Percentiles rank a stretch among this genome's conserved stretches.
Evolutionary conservation across 495 filamentous ascomycete genomes (phyloP).

Genomic region (Podospora didyma): DNA sequence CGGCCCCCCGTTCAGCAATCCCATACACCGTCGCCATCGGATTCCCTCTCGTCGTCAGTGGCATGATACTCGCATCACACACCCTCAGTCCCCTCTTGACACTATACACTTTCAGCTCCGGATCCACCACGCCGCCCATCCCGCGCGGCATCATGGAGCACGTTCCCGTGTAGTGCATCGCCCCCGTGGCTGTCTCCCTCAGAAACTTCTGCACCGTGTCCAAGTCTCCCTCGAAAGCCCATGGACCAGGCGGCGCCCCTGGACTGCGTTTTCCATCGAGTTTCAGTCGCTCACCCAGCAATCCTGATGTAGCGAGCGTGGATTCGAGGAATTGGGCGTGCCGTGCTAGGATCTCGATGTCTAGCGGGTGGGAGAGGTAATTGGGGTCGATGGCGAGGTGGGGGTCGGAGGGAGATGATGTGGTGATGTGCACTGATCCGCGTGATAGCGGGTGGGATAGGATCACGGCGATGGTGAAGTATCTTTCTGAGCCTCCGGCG

Average conservation of each 20-base stretch:
- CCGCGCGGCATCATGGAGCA: slow-evolving; percentile 25
- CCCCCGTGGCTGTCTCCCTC: slow-evolving; percentile 16
- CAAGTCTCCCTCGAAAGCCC: slow-evolving; percentile 4
- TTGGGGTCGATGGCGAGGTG: slow-evolving; percentile 43
- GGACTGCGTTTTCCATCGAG: not conserved
- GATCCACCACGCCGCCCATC: not conserved
- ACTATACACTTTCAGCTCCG: not conserved
- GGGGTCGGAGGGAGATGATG: slow-evolving; percentile 16
- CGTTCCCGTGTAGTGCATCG: slow-evolving; percentile 21
- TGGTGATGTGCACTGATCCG: slow-evolving; percentile 49
- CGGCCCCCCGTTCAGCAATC: not conserved
- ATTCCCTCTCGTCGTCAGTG: not conserved
- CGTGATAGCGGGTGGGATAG: slow-evolving; percentile 46
- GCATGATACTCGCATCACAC: slow-evolving; percentile 4
- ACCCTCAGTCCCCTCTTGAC: not conserved
- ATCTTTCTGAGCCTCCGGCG: not conserved
- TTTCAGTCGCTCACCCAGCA: slow-evolving; percentile 2
- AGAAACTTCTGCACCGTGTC: slow-evolving; percentile 21
- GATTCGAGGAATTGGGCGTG: slow-evolving; percentile 28
- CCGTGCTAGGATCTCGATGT: slow-evolving; percentile 38
- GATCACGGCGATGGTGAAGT: slow-evolving; percentile 15
- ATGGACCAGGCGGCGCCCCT: not conserved
- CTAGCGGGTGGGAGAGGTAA: slow-evolving; percentile 49
- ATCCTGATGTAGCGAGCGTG: slow-evolving; percentile 30
- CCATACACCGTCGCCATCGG: slow-evolving; percentile 2